Evolutionary conservation across 768 basidiomycete species (phyloP), one percentile per base, ranked within the genome.

Genomic region (Glaciozyma antarctica): DNA sequence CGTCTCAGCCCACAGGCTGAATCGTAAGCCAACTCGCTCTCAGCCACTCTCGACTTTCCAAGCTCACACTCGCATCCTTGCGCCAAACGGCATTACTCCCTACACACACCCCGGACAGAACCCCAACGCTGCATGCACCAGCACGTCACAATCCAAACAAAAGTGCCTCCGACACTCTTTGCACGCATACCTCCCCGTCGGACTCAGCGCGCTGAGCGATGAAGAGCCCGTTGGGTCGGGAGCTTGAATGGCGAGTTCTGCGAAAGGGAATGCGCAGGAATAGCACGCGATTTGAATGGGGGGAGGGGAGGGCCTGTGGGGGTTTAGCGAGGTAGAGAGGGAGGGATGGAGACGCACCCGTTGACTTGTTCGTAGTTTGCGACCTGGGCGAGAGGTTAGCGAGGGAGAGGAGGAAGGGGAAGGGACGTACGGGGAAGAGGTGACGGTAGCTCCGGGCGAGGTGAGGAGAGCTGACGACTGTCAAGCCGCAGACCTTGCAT

Each of bases 391-490:
- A 53, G 34, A n/a, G 2, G 21, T 10, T 21, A 51, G n/a, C 24
- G 15, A 52, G 34, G 5, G 32, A 48, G 17, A 21, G 16, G 41
- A 24, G 55, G 5, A 38, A 17, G 44, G 8, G 41, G n/a, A 38
- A 5, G 43, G n/a, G 21, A 49, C 64, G 24, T 17, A 97, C 95
- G 0, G 95, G 95, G 77, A 99, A 98, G 51, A 99, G 76, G 75
- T 93, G 92, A 70, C 92, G 88, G 75, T 93, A 94, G 73, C 93
- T 97, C 72, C 95, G 81, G 44, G 95, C 95, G 62, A 99, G 81
- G 80, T 98, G 95, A 19, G 95, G 94, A 58, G 91, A 91, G 77
- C 88, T 92, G 67, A 99, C 95, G 70, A 99, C 90, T 88, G 97
- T 95, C 71, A 99, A 79, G 12, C 90, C 90, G 72, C 95, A 99